Conservation (phyloP, 2,329 filamentous ascomycete species). For the Fusarium annulatum region DNA sequence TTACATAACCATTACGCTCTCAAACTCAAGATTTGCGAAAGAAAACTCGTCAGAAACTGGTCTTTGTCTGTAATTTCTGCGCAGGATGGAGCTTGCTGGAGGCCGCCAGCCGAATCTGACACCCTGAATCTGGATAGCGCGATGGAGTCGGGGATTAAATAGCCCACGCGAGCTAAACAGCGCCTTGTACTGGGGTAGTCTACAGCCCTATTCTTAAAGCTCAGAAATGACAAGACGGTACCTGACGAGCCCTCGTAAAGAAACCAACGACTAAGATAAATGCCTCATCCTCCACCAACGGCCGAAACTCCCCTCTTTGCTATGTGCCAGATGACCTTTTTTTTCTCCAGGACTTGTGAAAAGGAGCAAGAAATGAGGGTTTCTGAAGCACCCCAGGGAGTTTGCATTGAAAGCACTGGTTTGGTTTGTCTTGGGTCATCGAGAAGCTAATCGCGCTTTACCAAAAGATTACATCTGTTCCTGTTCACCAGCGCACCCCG, state of each 20-base stretch:
- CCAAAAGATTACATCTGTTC: too few species aligned
- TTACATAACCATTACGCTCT: not conserved
- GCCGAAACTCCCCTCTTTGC: not conserved
- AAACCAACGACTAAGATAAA: not conserved
- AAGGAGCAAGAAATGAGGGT: not conserved
- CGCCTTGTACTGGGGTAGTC: not conserved
- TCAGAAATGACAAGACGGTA: not conserved
- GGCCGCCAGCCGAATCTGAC: not conserved
- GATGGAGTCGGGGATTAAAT: not conserved
- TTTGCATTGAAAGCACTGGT: not conserved
- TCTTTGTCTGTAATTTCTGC: too few species aligned
- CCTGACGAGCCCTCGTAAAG: not conserved
- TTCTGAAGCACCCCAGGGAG: not conserved
- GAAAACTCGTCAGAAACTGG: too few species aligned
- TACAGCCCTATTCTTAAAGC: not conserved
- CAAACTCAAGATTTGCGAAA: accelerated
- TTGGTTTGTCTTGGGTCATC: not conserved
- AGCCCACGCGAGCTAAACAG: not conserved
- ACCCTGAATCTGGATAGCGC: not conserved
- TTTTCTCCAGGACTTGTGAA: accelerated
- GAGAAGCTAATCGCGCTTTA: not conserved
- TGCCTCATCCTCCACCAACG: not conserved
- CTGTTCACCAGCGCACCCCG: accelerated
- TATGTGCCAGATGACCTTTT: not conserved
- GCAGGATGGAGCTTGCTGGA: not conserved